Percentiles rank a stretch among this genome's conserved stretches.
phyloP scores from a whole-genome alignment of 306 rosid genomes.

The Dryas drummondii region DNA sequence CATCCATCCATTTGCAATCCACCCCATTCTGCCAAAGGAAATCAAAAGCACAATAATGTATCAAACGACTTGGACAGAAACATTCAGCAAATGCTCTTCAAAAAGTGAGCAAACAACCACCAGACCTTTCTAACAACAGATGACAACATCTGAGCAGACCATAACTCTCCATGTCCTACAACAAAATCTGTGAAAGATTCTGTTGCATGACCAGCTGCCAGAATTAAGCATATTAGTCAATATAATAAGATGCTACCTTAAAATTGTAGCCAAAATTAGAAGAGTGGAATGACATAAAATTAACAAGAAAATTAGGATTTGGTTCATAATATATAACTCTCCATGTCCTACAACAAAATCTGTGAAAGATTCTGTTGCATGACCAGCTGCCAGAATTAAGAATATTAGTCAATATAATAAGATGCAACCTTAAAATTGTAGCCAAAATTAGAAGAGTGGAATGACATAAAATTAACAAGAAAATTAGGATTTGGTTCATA shows the following conservation, averaged over 20 bases:
- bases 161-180: constrained; percentile 97
- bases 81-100: constrained; percentile 15
- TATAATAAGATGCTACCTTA: constrained; percentile 15
- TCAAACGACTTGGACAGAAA: constrained; percentile 16
- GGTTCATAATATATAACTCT: constrained; percentile 44
- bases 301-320: not conserved
- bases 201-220: constrained; percentile 97
- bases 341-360: constrained; percentile 99
- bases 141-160: constrained; percentile 94
- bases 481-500: not conserved
- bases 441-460: constrained; percentile 5
- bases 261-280: constrained; percentile 16
- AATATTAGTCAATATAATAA: constrained; percentile 29
- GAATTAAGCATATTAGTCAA: constrained; percentile 34
- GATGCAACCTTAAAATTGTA: constrained; percentile 19
- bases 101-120: constrained; percentile 18
- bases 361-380: constrained; percentile 91
- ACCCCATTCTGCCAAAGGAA: constrained; percentile 60
- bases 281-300: not conserved
- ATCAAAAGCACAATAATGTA: constrained; percentile 23
- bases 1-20: constrained; percentile 97
- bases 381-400: constrained; percentile 80
- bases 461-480: not conserved
- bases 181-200: constrained; percentile 96
- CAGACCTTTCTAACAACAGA: constrained; percentile 72